phyloP scores from a whole-genome alignment of 2,329 filamentous ascomycete species.

The Ophiostoma pallidulum region DNA sequence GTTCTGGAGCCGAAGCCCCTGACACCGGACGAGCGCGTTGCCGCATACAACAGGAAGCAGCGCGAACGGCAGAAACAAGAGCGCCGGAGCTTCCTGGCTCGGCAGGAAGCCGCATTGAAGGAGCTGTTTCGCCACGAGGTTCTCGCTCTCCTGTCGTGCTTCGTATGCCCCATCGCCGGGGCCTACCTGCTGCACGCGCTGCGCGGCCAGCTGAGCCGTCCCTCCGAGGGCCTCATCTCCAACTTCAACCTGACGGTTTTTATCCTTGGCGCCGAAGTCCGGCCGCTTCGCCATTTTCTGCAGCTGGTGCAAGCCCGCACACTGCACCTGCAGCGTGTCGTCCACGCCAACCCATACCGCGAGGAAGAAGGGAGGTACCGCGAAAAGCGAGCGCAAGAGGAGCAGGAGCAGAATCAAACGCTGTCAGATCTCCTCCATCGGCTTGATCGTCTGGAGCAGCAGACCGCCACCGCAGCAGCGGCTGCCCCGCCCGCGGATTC shows the following conservation, averaged over 20 bases:
- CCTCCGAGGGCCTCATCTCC: constrained; percentile 78
- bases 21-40: constrained; percentile 1
- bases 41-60: constrained; percentile 8
- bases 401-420: constrained; percentile 25
- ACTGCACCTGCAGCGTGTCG: constrained; percentile 68
- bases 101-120: constrained; percentile 33
- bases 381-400: constrained; percentile 15
- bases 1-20: not conserved
- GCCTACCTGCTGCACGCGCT: constrained; percentile 78
- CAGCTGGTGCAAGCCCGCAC: constrained; percentile 72
- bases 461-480: not conserved
- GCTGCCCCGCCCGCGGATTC: not conserved
- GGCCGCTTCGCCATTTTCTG: constrained; percentile 72
- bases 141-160: constrained; percentile 66
- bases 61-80: constrained; percentile 17
- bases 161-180: constrained; percentile 66
- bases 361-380: constrained; percentile 15
- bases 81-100: constrained; percentile 13
- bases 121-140: constrained; percentile 70
- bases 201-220: constrained; percentile 68
- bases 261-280: constrained; percentile 74
- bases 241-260: constrained; percentile 93
- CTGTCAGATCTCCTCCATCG: constrained; percentile 53
- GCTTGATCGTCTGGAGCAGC: constrained; percentile 60
- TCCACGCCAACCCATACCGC: constrained; percentile 42